phyloP scores from a whole-genome alignment of 2,329 filamentous ascomycete species.

The Pseudodiploospora longispora region DNA sequence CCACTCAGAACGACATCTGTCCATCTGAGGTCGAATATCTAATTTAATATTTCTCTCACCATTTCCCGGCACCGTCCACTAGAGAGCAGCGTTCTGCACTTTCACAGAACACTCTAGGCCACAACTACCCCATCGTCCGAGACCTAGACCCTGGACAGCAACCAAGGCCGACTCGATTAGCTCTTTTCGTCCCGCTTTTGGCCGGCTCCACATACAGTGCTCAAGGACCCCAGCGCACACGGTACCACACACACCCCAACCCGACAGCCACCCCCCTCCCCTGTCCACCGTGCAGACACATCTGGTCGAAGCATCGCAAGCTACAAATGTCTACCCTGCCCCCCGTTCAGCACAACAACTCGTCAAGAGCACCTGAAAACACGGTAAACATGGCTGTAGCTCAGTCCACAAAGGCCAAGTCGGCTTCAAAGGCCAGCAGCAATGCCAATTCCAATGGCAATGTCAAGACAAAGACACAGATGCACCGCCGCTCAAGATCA shows the following conservation, averaged over 20 bases:
- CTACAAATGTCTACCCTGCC: constrained; percentile 57
- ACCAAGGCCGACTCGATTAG: constrained; percentile 7
- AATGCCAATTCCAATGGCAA: constrained; percentile 30
- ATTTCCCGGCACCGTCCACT: background rate
- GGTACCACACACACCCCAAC: constrained; percentile 9
- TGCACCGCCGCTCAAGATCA: constrained; percentile 90
- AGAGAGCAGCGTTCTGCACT: background rate
- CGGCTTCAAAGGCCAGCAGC: constrained; percentile 41
- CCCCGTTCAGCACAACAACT: constrained; percentile 49
- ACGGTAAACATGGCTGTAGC: constrained; percentile 54
- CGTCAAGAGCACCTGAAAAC: constrained; percentile 37
- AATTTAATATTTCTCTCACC: constrained; percentile 19
- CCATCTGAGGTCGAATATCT: constrained; percentile 16
- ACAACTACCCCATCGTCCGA: constrained; percentile 11
- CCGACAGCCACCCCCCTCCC: constrained; percentile 15
- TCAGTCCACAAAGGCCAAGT: constrained; percentile 51
- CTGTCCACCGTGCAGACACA: constrained; percentile 15
- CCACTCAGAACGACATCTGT: constrained; percentile 18
- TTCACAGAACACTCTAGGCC: constrained; percentile 1
- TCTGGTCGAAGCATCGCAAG: constrained; percentile 21
- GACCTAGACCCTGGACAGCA: constrained; percentile 15
- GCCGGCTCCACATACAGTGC: constrained; percentile 16
- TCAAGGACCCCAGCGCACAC: background rate
- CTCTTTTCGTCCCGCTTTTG: constrained; percentile 21
- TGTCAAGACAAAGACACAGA: constrained; percentile 67